Evolutionary conservation across 441 rosid genomes (phyloP), one percentile per base, ranked within the genome.

Genomic region (Flueggea neowawraea): DNA sequence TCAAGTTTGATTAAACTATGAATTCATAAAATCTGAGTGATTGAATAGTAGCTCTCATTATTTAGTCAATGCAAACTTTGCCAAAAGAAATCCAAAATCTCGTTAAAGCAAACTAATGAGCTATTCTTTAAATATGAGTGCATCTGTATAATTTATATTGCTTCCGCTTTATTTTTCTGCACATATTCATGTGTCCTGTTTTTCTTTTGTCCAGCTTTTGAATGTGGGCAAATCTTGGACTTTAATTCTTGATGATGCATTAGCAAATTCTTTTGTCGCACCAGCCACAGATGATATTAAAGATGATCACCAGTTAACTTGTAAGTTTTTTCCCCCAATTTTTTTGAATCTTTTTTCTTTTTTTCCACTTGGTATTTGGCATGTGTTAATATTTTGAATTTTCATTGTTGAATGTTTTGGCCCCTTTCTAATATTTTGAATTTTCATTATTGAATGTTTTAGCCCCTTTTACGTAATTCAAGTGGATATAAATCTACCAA

Each of bases 201-300:
- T 31, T 13, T 11, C 41, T 6, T 45, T 6, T 54, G 51, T 72
- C 73, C 77, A 95, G 98, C 88, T 95, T 63, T 58, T 86, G 69
- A 75, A 82, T 57, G 54, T 89, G 67, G 86, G 83, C 61, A 78
- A 86, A 55, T 79, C 91, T 8, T 91, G 98, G 99, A 88, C 86
- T 52, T 75, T 95, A 65, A 79, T 89, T 56, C 83, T 91, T 2
- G 93, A 91, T 31, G 99, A 95, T 74, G 97, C 88, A 65, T 73
- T 95, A 72, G 89, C 97, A 11, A 95, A 91, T 70, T 95, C 99
- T 50, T 95, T 95, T 69, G 62, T 91, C 65, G 83, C 97, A 28
- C 96, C 98, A 3, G 78, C 74, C 32, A 84, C 90, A 10, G 98
- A 91, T 70, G 89, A 86, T 69, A 85, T 95, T 12, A 83, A 81